Evolutionary conservation across 805 yeast species (phyloP).

Genomic region (Metschnikowia corniflorae): DNA sequence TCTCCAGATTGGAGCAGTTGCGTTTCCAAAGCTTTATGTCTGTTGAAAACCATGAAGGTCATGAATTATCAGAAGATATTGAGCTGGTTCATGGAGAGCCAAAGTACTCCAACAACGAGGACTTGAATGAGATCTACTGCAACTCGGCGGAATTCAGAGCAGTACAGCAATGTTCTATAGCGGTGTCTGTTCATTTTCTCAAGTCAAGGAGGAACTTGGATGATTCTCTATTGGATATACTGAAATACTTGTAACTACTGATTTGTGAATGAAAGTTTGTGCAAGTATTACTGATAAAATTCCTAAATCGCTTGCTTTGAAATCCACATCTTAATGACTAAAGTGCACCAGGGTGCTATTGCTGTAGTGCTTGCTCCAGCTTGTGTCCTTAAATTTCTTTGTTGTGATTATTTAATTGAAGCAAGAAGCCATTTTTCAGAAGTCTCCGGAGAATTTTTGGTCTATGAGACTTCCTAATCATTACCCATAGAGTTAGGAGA

Average conservation of each 20-base stretch:
- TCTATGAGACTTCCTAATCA: too few species aligned
- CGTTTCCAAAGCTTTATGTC: slow-evolving; percentile 6
- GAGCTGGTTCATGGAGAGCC: not conserved
- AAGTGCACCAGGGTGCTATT: too few species aligned
- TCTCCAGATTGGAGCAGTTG: slow-evolving; percentile 4
- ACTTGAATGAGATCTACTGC: not conserved
- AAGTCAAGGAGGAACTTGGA: not conserved
- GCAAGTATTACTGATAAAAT: too few species aligned
- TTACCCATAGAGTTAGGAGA: too few species aligned
- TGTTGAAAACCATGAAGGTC: not conserved
- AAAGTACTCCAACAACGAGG: slow-evolving; percentile 1
- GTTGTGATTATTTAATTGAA: too few species aligned
- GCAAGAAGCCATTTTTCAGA: too few species aligned
- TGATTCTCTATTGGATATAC: not conserved
- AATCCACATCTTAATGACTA: too few species aligned
- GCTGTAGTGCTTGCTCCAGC: too few species aligned
- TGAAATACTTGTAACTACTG: not conserved
- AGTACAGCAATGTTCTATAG: slow-evolving; percentile 8
- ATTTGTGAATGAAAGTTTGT: too few species aligned
- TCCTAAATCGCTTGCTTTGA: too few species aligned
- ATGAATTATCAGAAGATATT: not conserved
- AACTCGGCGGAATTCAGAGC: slow-evolving; percentile 8
- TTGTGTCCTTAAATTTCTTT: too few species aligned
- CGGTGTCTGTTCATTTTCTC: slow-evolving; percentile 9
- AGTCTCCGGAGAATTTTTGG: too few species aligned